These are phyloP conservation scores for Myochromella boudieri DNA, from an alignment of 768 basidiomycete genomes.

Conservation along the genomic window DNA sequence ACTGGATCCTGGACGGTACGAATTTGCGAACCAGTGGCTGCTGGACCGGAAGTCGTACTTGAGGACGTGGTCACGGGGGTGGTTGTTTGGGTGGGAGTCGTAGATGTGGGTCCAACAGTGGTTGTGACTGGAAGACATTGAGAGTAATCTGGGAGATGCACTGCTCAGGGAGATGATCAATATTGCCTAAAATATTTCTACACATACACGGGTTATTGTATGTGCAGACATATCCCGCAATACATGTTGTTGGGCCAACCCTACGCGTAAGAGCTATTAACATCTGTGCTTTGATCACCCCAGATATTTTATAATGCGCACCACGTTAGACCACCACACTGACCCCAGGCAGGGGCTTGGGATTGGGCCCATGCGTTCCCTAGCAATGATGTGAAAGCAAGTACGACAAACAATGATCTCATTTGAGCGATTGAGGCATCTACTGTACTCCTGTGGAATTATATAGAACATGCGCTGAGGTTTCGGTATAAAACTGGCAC, in stretches of 20 bases:
- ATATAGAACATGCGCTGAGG: slow-evolving; percentile 1
- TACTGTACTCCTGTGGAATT: not conserved
- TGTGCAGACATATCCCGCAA: slow-evolving; percentile 42
- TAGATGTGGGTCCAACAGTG: slow-evolving; percentile 28
- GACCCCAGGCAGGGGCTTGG: slow-evolving; percentile 41
- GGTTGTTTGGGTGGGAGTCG: slow-evolving; percentile 22
- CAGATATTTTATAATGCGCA: slow-evolving; percentile 11
- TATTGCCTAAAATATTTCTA: not conserved
- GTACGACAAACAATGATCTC: slow-evolving; percentile 15
- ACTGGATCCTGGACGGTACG: slow-evolving; percentile 52
- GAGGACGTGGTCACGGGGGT: slow-evolving; percentile 27
- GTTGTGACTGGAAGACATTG: slow-evolving; percentile 48
- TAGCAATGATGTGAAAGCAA: slow-evolving; percentile 14
- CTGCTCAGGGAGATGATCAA: not conserved
- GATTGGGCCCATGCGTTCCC: slow-evolving; percentile 32
- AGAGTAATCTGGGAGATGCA: slow-evolving; percentile 41
- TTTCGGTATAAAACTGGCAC: slow-evolving; percentile 6
- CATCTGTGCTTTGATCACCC: not conserved
- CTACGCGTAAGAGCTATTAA: slow-evolving; percentile 19
- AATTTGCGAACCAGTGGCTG: slow-evolving; percentile 47
- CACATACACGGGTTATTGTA: slow-evolving; percentile 39
- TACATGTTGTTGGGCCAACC: slow-evolving; percentile 43
- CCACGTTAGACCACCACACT: slow-evolving; percentile 45
- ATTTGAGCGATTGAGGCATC: slow-evolving; percentile 1
- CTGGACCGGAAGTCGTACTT: slow-evolving; percentile 31